Conservation (phyloP, 176 grass and related monocot genomes). For the Aegilops umbellulata region DNA sequence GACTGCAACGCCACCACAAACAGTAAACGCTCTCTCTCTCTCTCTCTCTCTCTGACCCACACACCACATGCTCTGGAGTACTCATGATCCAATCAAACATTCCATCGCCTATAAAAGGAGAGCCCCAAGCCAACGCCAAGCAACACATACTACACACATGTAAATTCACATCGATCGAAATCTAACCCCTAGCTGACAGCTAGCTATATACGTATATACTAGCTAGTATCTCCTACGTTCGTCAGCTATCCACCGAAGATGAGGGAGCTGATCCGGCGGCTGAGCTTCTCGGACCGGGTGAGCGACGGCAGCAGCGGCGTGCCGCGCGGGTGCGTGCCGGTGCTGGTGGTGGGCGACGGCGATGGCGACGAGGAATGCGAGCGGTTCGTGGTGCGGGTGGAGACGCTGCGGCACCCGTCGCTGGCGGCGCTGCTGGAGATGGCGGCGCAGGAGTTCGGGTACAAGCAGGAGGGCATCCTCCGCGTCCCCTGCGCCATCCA, state of each 20-base stretch:
- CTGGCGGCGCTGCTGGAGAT: conserved; percentile 54
- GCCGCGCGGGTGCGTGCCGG: conserved; percentile 65
- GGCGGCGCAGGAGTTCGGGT: conserved; percentile 69
- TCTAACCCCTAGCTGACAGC: neutral
- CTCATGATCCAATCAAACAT: neutral
- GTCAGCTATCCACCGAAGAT: neutral
- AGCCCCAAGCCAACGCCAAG: neutral
- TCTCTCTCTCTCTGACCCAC: neutral
- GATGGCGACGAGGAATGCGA: conserved; percentile 26
- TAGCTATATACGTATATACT: neutral
- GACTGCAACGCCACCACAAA: neutral
- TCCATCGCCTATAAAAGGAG: conserved; percentile 19
- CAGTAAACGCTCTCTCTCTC: neutral
- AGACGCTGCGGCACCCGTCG: conserved; percentile 59
- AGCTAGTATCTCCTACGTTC: neutral
- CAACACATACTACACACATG: neutral
- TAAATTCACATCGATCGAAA: neutral
- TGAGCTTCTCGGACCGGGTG: conserved; percentile 44
- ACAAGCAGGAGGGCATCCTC: conserved; percentile 66
- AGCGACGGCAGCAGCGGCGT: conserved; percentile 23
- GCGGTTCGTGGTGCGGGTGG: conserved; percentile 63
- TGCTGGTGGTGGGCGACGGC: conserved; percentile 48
- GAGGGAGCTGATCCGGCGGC: conserved; percentile 49
- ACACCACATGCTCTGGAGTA: no score
- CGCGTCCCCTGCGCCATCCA: conserved; percentile 56